Conservation (phyloP, 2,329 filamentous ascomycete species). For the Pyrenochaeta sp. region DNA sequence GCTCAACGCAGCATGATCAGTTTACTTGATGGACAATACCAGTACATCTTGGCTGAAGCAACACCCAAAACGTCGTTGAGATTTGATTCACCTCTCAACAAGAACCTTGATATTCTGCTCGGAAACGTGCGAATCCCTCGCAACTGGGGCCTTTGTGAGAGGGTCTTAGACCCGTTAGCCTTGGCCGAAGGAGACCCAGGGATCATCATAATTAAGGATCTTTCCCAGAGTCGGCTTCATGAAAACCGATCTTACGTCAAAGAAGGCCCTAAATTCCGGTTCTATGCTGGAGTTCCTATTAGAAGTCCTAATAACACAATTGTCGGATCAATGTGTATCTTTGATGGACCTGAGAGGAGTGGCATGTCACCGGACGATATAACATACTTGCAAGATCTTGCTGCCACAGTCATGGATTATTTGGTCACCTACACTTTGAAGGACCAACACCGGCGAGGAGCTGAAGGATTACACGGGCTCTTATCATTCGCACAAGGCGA, state of each 20-base stretch:
- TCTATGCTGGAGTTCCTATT: conserved; percentile 37
- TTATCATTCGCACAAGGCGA: conserved; percentile 25
- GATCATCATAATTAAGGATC: conserved; percentile 28
- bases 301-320: conserved; percentile 22
- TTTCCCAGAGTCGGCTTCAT: conserved; percentile 12
- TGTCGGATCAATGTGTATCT: conserved; percentile 33
- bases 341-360: conserved; percentile 26
- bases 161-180: conserved; percentile 11
- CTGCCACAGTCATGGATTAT: conserved; percentile 26
- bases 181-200: conserved; percentile 8
- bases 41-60: conserved; percentile 47
- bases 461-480: conserved; percentile 28
- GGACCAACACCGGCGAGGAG: conserved; percentile 18
- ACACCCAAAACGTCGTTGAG: conserved; percentile 35
- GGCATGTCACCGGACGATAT: conserved; percentile 22
- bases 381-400: conserved; percentile 20
- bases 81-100: conserved; percentile 9
- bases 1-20: conserved; percentile 39
- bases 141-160: conserved; percentile 23
- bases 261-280: conserved; percentile 22
- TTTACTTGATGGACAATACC: conserved; percentile 35
- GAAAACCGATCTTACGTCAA: conserved; percentile 19
- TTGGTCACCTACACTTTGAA: conserved; percentile 22
- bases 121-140: conserved; percentile 32
- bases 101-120: conserved; percentile 19